phyloP scores from a whole-genome alignment of 441 rosid species.

The Sinapis alba region DNA sequence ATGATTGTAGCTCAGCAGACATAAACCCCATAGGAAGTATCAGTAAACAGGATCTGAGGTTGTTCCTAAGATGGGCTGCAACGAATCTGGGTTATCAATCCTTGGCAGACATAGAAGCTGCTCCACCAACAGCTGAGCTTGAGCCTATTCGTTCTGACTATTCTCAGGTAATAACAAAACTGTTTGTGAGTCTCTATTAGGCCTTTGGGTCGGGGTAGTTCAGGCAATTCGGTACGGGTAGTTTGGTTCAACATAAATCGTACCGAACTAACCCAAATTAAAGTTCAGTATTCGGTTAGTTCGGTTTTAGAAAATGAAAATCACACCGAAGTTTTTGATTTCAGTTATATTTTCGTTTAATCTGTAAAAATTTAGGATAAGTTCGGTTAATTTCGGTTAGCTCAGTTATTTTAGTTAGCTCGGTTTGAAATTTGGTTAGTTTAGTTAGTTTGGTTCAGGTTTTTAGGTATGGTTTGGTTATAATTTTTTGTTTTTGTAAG shows the following conservation, averaged over 20 bases:
- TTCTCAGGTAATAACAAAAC: slow-evolving; percentile 63
- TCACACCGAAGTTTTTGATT: not conserved
- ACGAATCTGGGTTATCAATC: slow-evolving; percentile 81
- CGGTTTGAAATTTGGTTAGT: not conserved
- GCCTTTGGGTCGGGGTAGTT: too few relatives aligned
- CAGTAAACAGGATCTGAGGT: slow-evolving; percentile 85
- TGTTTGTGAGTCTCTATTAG: not conserved
- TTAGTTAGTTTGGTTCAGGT: not conserved
- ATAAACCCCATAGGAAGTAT: slow-evolving; percentile 97
- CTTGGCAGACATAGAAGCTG: slow-evolving; percentile 90
- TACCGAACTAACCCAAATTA: not conserved
- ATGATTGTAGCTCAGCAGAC: slow-evolving; percentile 96
- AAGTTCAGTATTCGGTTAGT: not conserved
- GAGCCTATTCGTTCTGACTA: slow-evolving; percentile 96
- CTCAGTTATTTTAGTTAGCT: not conserved
- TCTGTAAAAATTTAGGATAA: not conserved
- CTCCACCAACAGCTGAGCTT: slow-evolving; percentile 97
- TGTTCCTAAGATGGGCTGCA: slow-evolving; percentile 91
- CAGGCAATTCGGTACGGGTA: too few relatives aligned
- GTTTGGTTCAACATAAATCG: not conserved
- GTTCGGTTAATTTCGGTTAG: not conserved
- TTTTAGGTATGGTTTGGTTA: not conserved
- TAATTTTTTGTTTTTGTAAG: not conserved
- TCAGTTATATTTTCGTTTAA: not conserved
- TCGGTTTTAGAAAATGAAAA: not conserved